These are phyloP conservation scores for Crataegus laevigata DNA, from an alignment of 306 rosid species.

Conservation along the genomic window DNA sequence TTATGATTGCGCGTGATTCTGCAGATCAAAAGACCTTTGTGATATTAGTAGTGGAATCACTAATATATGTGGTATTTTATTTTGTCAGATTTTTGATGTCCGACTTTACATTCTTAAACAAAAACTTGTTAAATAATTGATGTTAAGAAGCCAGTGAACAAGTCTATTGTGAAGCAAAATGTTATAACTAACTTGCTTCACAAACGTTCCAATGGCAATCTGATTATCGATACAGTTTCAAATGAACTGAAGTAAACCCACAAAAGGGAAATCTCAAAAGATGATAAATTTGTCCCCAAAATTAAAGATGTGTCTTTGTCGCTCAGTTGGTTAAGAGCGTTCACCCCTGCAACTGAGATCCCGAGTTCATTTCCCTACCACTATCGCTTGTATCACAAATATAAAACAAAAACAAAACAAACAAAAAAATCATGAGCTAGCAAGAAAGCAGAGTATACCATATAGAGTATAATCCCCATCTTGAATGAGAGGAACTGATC, in stretches of 20 bases:
- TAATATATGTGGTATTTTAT: no score
- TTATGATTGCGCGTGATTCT: slow-evolving; percentile 42
- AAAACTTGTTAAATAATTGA: neutral
- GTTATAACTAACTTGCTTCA: neutral
- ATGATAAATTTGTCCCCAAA: neutral
- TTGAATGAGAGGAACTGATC: slow-evolving; percentile 30
- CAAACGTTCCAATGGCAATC: neutral
- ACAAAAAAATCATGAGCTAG: no score
- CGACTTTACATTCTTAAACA: no score
- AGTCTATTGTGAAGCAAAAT: neutral
- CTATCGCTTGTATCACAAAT: neutral
- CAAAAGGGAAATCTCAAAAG: neutral
- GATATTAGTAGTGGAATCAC: no score
- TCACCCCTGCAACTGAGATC: no score
- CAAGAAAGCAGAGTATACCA: slow-evolving; percentile 9
- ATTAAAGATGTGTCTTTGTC: neutral
- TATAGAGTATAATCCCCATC: slow-evolving; percentile 38
- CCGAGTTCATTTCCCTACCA: neutral
- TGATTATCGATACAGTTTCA: neutral
- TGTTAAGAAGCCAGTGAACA: neutral
- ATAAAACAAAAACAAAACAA: no score
- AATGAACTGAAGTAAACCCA: neutral
- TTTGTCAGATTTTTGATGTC: no score
- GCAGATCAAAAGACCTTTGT: neutral
- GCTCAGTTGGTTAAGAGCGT: no score